These are phyloP conservation scores for Fusarium chlamydosporum DNA, from an alignment of 2,329 filamentous ascomycete genomes.

Conservation along the genomic window DNA sequence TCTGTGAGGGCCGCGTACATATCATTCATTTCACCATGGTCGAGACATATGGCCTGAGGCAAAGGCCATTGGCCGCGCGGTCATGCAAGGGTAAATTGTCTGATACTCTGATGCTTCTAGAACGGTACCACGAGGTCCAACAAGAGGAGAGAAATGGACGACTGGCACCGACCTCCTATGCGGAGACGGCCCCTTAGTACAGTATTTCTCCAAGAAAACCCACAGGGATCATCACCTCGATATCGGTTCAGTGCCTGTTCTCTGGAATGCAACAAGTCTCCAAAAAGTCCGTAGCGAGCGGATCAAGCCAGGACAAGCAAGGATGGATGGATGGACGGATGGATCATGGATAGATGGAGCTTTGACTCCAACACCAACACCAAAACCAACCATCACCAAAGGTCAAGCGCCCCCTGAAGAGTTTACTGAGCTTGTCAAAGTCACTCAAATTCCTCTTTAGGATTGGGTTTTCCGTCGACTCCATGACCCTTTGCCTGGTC, in stretches of 20 bases:
- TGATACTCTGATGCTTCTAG: slow-evolving; percentile 45
- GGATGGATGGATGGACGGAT: no score
- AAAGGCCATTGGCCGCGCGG: slow-evolving; percentile 41
- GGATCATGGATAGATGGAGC: slow-evolving; percentile 5
- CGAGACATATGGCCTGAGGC: slow-evolving; percentile 25
- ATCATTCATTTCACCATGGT: slow-evolving; percentile 32
- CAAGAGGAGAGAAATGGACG: slow-evolving; percentile 29
- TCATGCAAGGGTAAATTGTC: slow-evolving; percentile 45
- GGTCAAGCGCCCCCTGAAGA: slow-evolving; percentile 43
- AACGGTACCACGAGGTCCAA: slow-evolving; percentile 38
- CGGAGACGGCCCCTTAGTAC: slow-evolving; percentile 17
- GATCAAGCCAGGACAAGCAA: slow-evolving; percentile 29
- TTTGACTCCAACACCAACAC: slow-evolving; percentile 25
- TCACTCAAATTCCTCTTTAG: slow-evolving; percentile 49
- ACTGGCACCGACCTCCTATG: slow-evolving; percentile 6
- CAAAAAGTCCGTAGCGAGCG: slow-evolving; percentile 20
- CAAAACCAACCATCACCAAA: slow-evolving; percentile 10
- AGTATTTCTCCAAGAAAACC: slow-evolving; percentile 25
- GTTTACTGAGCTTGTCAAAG: slow-evolving; percentile 39
- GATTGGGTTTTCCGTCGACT: slow-evolving; percentile 45
- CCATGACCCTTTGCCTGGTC: slow-evolving; percentile 46
- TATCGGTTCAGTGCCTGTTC: slow-evolving; percentile 24
- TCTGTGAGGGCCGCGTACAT: slow-evolving; percentile 33
- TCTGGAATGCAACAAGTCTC: slow-evolving; percentile 41
- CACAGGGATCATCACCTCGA: slow-evolving; percentile 31